phyloP scores from a whole-genome alignment of 2,329 filamentous ascomycete genomes.

The Cordyceps cateniannulata region DNA sequence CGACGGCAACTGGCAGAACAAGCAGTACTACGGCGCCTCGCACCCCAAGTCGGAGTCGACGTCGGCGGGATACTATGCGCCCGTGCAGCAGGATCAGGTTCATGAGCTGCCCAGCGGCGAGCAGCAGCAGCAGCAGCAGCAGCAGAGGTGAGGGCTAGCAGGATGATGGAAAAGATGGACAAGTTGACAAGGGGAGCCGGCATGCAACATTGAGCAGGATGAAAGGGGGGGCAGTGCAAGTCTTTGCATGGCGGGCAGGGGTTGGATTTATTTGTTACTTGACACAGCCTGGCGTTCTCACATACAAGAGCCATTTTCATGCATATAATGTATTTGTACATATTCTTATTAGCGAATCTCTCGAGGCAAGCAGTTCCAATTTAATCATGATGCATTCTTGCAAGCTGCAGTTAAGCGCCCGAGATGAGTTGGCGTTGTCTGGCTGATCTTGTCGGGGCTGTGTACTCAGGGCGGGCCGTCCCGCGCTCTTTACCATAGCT shows the following conservation, averaged over 20 bases:
- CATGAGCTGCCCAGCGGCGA: conserved; percentile 4
- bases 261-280: background rate
- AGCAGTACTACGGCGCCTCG: conserved; percentile 7
- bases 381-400: background rate
- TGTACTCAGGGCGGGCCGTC: background rate
- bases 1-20: conserved; percentile 1
- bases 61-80: conserved; percentile 4
- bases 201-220: background rate
- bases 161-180: background rate
- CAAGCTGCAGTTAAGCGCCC: background rate
- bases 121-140: background rate
- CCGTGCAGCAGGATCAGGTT: conserved; percentile 6
- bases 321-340: conserved; percentile 7
- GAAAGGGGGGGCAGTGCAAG: background rate
- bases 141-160: background rate
- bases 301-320: background rate
- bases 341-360: background rate
- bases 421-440: background rate
- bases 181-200: background rate
- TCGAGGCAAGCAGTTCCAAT: background rate
- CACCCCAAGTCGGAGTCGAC: conserved; percentile 5
- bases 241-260: background rate
- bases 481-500: background rate
- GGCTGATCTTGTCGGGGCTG: background rate
- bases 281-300: background rate